Evolutionary conservation across 305 asterid genomes (phyloP).

Genomic region (Fraxinus platypoda): DNA sequence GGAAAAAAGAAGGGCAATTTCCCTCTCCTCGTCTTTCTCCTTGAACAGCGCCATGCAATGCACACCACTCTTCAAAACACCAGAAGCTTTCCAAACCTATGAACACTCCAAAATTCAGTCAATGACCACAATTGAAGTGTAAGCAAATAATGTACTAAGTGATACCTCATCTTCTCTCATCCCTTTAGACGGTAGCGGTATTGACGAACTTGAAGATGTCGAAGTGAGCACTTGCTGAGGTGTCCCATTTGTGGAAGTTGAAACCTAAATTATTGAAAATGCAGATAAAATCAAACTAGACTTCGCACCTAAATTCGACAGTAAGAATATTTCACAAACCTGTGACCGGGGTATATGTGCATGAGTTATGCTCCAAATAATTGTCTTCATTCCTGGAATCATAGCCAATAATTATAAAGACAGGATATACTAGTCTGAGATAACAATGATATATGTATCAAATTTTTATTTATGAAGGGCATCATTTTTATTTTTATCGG

Average conservation of each 20-base stretch:
- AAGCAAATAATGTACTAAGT: constrained; percentile 19
- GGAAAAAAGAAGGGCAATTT: constrained; percentile 90
- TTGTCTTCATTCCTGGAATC: constrained; percentile 95
- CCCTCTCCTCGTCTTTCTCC: constrained; percentile 99
- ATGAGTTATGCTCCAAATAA: constrained; percentile 98
- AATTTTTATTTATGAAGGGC: background rate
- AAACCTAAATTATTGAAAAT: constrained; percentile 53
- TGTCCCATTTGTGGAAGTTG: constrained; percentile 86
- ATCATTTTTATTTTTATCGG: background rate
- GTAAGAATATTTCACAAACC: constrained; percentile 43
- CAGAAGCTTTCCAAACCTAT: constrained; percentile 99
- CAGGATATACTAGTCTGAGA: background rate
- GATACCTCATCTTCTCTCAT: constrained; percentile 99
- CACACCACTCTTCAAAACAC: constrained; percentile 96
- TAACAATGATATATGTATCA: background rate
- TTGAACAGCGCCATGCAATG: constrained; percentile 96
- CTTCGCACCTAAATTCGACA: constrained; percentile 17
- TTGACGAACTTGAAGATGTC: constrained; percentile 64
- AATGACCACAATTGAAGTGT: constrained; percentile 19
- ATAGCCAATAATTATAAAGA: constrained; percentile 17
- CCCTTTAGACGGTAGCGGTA: constrained; percentile 78
- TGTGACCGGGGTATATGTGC: constrained; percentile 95
- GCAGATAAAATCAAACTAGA: constrained; percentile 21
- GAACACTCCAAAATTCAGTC: constrained; percentile 37
- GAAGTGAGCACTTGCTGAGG: constrained; percentile 80